Conservation (phyloP, 2,329 filamentous ascomycete genomes). For the Tolypocladium inflatum region DNA sequence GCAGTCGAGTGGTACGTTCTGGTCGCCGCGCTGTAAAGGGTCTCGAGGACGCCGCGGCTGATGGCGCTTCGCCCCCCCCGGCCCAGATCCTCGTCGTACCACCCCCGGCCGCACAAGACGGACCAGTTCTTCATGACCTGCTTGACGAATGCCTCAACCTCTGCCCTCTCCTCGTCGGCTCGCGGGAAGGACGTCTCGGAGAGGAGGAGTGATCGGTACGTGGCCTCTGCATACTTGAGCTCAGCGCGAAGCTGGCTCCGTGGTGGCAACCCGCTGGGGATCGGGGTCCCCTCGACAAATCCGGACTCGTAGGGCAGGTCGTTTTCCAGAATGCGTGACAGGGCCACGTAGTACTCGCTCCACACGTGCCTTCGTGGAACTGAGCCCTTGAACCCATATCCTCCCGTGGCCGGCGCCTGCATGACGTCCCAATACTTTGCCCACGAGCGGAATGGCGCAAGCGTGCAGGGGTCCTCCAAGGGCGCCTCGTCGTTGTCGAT, state of each 20-base stretch:
- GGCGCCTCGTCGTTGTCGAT: slow-evolving; percentile 40
- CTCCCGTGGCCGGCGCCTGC: slow-evolving; percentile 37
- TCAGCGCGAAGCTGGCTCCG: slow-evolving; percentile 63
- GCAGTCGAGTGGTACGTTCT: slow-evolving; percentile 94
- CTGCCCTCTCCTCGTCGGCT: slow-evolving; percentile 66
- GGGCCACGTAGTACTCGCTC: slow-evolving; percentile 72
- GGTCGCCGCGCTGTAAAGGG: slow-evolving; percentile 80
- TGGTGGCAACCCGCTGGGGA: slow-evolving; percentile 39
- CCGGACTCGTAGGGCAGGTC: slow-evolving; percentile 51
- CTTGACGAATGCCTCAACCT: slow-evolving; percentile 75
- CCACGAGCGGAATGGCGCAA: slow-evolving; percentile 58
- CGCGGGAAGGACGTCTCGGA: slow-evolving; percentile 75
- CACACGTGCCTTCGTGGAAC: slow-evolving; percentile 62
- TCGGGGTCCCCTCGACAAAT: slow-evolving; percentile 22
- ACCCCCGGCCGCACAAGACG: slow-evolving; percentile 67
- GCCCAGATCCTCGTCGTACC: slow-evolving; percentile 73
- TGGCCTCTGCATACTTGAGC: slow-evolving; percentile 66
- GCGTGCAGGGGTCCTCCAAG: slow-evolving; percentile 40
- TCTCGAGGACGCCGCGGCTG: slow-evolving; percentile 71
- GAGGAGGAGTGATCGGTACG: slow-evolving; percentile 72
- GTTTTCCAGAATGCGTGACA: slow-evolving; percentile 66
- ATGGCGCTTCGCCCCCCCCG: slow-evolving; percentile 69
- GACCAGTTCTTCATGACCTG: slow-evolving; percentile 79
- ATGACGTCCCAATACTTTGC: slow-evolving; percentile 55
- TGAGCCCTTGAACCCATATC: slow-evolving; percentile 47